A percentile compares a stretch with the other conserved stretches of the same genome.
Evolutionary conservation across 768 basidiomycete genomes (phyloP).

Genomic region (Russula sp.): DNA sequence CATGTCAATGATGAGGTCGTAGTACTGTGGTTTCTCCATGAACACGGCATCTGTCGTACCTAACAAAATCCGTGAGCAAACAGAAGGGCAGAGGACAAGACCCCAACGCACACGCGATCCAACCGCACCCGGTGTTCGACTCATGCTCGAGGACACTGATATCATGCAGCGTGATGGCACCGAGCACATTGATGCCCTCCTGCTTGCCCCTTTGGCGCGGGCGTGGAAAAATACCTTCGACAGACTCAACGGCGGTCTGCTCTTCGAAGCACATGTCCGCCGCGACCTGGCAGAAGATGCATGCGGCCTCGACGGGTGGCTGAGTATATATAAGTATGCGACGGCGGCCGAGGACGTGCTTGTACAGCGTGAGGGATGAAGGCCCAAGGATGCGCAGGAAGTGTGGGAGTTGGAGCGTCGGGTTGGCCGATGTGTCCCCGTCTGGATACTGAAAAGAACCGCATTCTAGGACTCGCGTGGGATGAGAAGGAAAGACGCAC

Average conservation of each 20-base stretch:
- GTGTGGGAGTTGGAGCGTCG: constrained; percentile 68
- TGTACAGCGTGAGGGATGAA: constrained; percentile 71
- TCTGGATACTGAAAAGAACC: neutral
- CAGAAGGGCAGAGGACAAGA: neutral
- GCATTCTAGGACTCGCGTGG: neutral
- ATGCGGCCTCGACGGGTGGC: constrained; percentile 76
- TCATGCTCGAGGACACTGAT: constrained; percentile 55
- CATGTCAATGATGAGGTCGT: constrained; percentile 77
- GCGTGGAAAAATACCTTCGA: constrained; percentile 1
- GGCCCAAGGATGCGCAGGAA: constrained; percentile 74
- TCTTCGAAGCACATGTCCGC: constrained; percentile 59
- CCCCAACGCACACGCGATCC: constrained; percentile 65
- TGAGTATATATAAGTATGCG: constrained; percentile 76
- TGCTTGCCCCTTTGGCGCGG: constrained; percentile 35
- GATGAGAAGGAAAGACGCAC: neutral
- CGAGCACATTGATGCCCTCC: constrained; percentile 61
- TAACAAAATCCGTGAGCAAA: constrained; percentile 22
- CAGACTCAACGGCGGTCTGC: constrained; percentile 22
- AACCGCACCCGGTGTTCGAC: constrained; percentile 56
- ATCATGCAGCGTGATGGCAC: constrained; percentile 75
- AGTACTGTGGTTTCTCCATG: constrained; percentile 71
- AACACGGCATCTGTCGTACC: constrained; percentile 82
- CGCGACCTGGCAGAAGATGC: constrained; percentile 53
- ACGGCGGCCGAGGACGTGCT: constrained; percentile 66
- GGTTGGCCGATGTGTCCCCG: constrained; percentile 32